These are phyloP conservation scores for Lactuca sativa DNA, from an alignment of 129 eudicot species.

Conservation along the genomic window DNA sequence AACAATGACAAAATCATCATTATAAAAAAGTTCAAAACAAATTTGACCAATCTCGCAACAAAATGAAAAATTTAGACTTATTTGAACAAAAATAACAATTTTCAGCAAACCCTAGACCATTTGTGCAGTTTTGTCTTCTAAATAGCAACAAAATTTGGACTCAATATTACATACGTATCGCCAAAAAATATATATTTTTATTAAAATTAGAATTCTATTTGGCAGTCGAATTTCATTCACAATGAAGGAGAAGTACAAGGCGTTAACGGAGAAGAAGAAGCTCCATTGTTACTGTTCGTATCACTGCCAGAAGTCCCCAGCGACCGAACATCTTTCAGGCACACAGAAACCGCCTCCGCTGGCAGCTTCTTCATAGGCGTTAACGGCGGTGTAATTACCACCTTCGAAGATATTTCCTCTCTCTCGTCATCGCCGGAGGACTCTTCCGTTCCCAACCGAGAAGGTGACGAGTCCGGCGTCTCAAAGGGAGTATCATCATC, in stretches of 20 bases:
- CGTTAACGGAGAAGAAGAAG: conserved; percentile 53
- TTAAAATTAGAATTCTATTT: background rate
- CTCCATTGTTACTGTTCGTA: conserved; percentile 48
- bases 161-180: no score
- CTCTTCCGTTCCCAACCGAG: conserved; percentile 45
- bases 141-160: no score
- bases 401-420: conserved; percentile 15
- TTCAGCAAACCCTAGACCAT: no score
- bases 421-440: conserved; percentile 39
- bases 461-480: conserved; percentile 80
- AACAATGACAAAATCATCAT: no score
- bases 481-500: conserved; percentile 62
- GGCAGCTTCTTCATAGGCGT: conserved; percentile 63
- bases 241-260: conserved; percentile 74
- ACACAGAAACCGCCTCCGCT: conserved; percentile 39
- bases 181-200: no score
- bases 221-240: conserved; percentile 30
- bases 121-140: no score
- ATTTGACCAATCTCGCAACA: no score
- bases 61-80: no score
- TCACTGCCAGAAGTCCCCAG: conserved; percentile 52
- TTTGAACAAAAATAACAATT: no score
- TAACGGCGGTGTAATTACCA: conserved; percentile 42
- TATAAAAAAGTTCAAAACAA: no score
- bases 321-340: conserved; percentile 44